Percentiles rank a stretch among this genome's conserved stretches.
Evolutionary conservation across 805 yeast genomes (phyloP).

Genomic region (Starmerella scarabaei): DNA sequence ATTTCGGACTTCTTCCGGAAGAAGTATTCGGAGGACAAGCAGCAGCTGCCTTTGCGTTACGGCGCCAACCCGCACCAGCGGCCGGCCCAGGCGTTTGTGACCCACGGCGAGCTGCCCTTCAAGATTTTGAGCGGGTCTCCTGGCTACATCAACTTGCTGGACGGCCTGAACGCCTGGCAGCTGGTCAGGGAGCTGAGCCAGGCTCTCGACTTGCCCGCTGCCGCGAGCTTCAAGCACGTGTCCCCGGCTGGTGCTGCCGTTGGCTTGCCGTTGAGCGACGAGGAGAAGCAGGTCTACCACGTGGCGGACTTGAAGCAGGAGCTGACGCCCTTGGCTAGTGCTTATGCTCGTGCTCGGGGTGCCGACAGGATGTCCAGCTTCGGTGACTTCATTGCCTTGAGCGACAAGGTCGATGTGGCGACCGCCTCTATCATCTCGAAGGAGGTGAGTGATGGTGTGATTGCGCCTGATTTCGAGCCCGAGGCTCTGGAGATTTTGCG

Average conservation of each 20-base stretch:
- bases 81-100: slow-evolving; percentile 94
- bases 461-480: slow-evolving; percentile 91
- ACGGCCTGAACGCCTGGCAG: slow-evolving; percentile 98
- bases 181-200: slow-evolving; percentile 93
- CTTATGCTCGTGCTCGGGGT: slow-evolving; percentile 98
- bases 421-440: slow-evolving; percentile 94
- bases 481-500: slow-evolving; percentile 82
- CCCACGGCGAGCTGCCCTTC: slow-evolving; percentile 81
- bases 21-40: slow-evolving; percentile 77
- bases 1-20: slow-evolving; percentile 96
- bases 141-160: slow-evolving; percentile 91
- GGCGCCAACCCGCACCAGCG: slow-evolving; percentile 99
- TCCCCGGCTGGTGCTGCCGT: slow-evolving; percentile 99
- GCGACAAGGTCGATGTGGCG: slow-evolving; percentile 89
- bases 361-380: slow-evolving; percentile 99
- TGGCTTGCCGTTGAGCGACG: slow-evolving; percentile 80
- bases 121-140: slow-evolving; percentile 90
- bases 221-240: slow-evolving; percentile 97
- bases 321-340: slow-evolving; percentile 91
- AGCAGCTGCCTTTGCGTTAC: slow-evolving; percentile 90
- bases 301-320: slow-evolving; percentile 80
- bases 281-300: slow-evolving; percentile 89
- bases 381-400: slow-evolving; percentile 95
- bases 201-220: slow-evolving; percentile 90
- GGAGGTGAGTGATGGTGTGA: slow-evolving; percentile 97